Base-by-base conservation (phyloP, 139 green algal species). In the Micractinium conductrix region DNA sequence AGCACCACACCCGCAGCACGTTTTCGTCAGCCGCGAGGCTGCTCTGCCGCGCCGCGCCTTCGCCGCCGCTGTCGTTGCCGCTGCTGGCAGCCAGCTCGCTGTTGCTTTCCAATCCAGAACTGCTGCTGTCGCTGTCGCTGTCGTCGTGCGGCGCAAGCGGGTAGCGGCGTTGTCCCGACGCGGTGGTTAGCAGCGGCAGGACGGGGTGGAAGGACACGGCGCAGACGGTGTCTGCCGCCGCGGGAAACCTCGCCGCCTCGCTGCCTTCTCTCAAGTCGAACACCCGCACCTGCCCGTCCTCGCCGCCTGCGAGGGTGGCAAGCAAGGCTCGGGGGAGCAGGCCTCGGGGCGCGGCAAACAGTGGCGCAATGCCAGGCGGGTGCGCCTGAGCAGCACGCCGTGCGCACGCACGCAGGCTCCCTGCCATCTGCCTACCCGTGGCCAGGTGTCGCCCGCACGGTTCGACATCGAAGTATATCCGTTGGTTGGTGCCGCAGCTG, bases 391-490 rank as follows among this genome's bases (percentile, higher is more conserved):
- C 12, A 58, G 48, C 53, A 62, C 24, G 53, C 19, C 10, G 53
- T 14, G 8, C 2, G 53, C 53, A 4, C 2, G 53, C 67, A 74
- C 5, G 65, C 30, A 43, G n/a, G 65, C 4, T 44, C 30, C 69
- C 14, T 58, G 70, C 8, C 58, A 7, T 1, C 37, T 24, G 37
- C 44, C 19, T 82, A 69, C 95, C 95, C 33, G 94, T 94, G 9
- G 91, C 89, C 35, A 98, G 84, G 83, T 98, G 95, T 9, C 93
- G 83, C 16, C 96, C 96, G 38, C 89, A 92, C 1, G 95, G 93
- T 80, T 98, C 96, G n/a, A 98, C 94, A 83, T 96, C 92, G 86
- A 98, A 98, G 40, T 89, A 84, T n/a, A 99, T 94, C 30, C 94
- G 90, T 93, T 99, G 96, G 85, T 99, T 99, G 40, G 96, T 98